Evolutionary conservation across 306 rosid genomes (phyloP), one percentile per base, ranked within the genome.

Genomic region (Corylus americana): DNA sequence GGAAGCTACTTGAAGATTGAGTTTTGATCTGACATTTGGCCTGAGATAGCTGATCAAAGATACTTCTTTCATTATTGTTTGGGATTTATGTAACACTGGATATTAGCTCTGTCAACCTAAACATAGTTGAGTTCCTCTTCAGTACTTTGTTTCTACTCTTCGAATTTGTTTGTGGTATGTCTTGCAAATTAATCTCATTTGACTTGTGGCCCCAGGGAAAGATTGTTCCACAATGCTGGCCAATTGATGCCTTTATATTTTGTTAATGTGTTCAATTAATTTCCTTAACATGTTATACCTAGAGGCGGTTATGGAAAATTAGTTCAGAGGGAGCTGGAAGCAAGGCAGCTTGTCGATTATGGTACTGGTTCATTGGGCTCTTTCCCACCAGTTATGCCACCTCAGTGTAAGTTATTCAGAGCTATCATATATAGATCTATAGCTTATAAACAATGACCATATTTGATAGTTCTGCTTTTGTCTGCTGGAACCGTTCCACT

Each of bases 271-370:
- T 2, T 50, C 59, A 37, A 70, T 78, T 88, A 51, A 85, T 71
- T 87, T 85, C 93, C 90, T 91, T 92, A 87, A 94, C 68, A 79
- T 71, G 78, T 42, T 37, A 73, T 79, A 94, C 97, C 97, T 79
- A 92, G 98, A 87, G 98, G 98, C 74, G 98, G 98, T 42, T 94
- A 91, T 77, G 98, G 98, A 48, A 94, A 94, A 78, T 83, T 94
- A 74, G 97, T 94, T 75, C 97, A 94, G 83, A 83, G 70, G 83
- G 97, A 94, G 89, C 89, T 92, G 72, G 98, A 94, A 91, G 97
- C 89, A 74, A 94, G 98, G 87, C 92, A 90, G 82, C 97, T 94
- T 83, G 98, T 92, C 58, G 98, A 94, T 86, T 94, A 94, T 83
- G 97, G 98, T 70, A 72, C 93, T 80, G 98, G 97, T 78, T 94